Evolutionary conservation across 768 basidiomycete species (phyloP).

Genomic region (Wakefieldia striispora): DNA sequence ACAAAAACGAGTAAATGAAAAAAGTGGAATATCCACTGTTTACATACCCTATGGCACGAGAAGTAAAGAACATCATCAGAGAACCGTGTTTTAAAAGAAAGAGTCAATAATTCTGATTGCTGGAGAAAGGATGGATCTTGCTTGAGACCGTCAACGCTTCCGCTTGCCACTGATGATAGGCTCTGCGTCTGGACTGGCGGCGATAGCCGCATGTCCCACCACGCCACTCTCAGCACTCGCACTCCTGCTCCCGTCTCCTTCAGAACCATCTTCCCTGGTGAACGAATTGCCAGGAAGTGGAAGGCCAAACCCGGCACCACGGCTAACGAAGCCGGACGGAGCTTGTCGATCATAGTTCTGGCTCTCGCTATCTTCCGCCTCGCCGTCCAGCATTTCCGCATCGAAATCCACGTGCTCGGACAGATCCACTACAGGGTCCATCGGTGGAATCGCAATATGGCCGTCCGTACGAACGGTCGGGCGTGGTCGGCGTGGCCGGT

Average conservation of each 20-base stretch:
- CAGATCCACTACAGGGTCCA: slow-evolving; percentile 6
- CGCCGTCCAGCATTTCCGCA: slow-evolving; percentile 29
- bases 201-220: neutral
- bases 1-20: neutral
- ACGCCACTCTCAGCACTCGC: slow-evolving; percentile 16
- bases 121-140: neutral
- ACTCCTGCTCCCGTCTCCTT: slow-evolving; percentile 19
- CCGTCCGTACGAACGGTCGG: slow-evolving; percentile 29
- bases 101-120: neutral
- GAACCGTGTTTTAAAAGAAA: neutral
- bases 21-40: slow-evolving; percentile 1
- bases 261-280: slow-evolving; percentile 19
- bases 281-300: slow-evolving; percentile 14
- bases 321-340: slow-evolving; percentile 2
- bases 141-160: slow-evolving; percentile 14
- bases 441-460: slow-evolving; percentile 12
- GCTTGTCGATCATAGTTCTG: slow-evolving; percentile 5
- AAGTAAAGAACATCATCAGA: neutral
- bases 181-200: neutral
- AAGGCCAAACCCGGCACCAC: slow-evolving; percentile 19
- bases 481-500: slow-evolving; percentile 17
- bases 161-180: slow-evolving; percentile 23
- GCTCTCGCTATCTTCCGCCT: slow-evolving; percentile 7
- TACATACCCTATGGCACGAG: slow-evolving; percentile 13
- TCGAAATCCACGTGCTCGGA: slow-evolving; percentile 18